phyloP scores from a whole-genome alignment of 2,329 filamentous ascomycete species.

The Neofusicoccum kwambonambiense region DNA sequence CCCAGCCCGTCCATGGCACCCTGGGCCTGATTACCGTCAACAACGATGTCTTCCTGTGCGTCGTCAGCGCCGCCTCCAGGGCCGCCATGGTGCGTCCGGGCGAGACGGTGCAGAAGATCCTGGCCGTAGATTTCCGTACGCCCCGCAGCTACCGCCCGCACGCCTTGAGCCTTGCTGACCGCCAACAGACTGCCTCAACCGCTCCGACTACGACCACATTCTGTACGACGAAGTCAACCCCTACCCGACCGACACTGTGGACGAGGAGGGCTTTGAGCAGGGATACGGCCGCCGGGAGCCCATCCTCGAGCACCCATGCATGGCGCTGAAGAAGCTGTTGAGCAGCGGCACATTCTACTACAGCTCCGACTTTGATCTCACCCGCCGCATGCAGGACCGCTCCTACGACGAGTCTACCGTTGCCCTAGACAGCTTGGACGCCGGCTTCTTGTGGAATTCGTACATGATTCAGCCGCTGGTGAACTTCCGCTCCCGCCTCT shows the following conservation, averaged over 20 bases:
- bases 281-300: slow-evolving; percentile 63
- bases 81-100: slow-evolving; percentile 82
- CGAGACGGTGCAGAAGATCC: slow-evolving; percentile 85
- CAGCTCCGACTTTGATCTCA: slow-evolving; percentile 96
- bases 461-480: slow-evolving; percentile 96
- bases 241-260: slow-evolving; percentile 53
- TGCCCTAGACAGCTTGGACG: slow-evolving; percentile 89
- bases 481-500: slow-evolving; percentile 79
- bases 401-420: slow-evolving; percentile 75
- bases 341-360: slow-evolving; percentile 97
- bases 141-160: background rate
- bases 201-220: slow-evolving; percentile 79
- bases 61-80: slow-evolving; percentile 75
- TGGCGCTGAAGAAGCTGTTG: slow-evolving; percentile 86
- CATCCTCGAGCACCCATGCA: slow-evolving; percentile 79
- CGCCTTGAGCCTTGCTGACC: background rate
- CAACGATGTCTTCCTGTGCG: slow-evolving; percentile 84
- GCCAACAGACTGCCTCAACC: slow-evolving; percentile 74
- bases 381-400: slow-evolving; percentile 86
- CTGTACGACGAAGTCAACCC: slow-evolving; percentile 57
- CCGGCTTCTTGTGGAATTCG: slow-evolving; percentile 94
- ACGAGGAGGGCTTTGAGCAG: slow-evolving; percentile 54
- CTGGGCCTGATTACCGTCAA: slow-evolving; percentile 82
- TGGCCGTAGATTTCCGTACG: slow-evolving; percentile 76
- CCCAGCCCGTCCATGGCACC: slow-evolving; percentile 77